A percentile compares a stretch with the other conserved stretches of the same genome.
Conservation (phyloP, 768 basidiomycete species). For the Chalciporus chontae region DNA sequence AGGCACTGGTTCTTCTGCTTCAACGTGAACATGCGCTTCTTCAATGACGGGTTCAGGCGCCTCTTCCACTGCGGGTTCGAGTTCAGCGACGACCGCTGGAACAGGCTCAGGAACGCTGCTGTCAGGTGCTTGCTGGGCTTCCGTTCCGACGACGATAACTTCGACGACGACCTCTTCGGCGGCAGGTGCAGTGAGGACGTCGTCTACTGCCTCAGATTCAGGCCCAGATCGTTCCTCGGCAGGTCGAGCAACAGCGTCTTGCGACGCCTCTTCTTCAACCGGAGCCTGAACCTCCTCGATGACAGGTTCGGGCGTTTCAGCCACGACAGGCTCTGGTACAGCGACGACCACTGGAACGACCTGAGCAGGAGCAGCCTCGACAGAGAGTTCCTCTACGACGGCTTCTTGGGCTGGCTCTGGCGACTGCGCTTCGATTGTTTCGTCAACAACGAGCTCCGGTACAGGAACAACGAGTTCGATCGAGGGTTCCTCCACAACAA, state of each 20-base stretch:
- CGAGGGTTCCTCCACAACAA: too few relatives aligned
- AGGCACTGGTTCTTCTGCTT: too few relatives aligned
- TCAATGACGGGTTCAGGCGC: too few relatives aligned
- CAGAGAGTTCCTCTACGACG: not conserved
- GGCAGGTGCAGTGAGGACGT: not conserved
- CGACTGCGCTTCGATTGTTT: slow-evolving; percentile 6
- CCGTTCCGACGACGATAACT: not conserved
- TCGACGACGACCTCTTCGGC: not conserved
- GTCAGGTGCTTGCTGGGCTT: not conserved
- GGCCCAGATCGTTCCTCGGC: not conserved
- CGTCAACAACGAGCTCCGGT: not conserved
- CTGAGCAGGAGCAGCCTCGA: not conserved
- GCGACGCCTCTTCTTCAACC: not conserved
- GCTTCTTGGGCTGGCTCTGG: not conserved
- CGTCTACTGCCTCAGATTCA: not conserved
- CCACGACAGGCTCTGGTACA: not conserved
- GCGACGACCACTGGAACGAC: not conserved
- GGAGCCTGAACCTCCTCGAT: not conserved
- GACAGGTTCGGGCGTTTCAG: too few relatives aligned
- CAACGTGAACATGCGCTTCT: too few relatives aligned
- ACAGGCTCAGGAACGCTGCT: not conserved
- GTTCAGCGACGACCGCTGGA: not conserved
- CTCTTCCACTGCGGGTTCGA: not conserved
- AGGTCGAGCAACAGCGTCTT: not conserved
- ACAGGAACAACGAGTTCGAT: not conserved